Evolutionary conservation across 768 basidiomycete genomes (phyloP).

Genomic region (Guyanaporus albipodus): DNA sequence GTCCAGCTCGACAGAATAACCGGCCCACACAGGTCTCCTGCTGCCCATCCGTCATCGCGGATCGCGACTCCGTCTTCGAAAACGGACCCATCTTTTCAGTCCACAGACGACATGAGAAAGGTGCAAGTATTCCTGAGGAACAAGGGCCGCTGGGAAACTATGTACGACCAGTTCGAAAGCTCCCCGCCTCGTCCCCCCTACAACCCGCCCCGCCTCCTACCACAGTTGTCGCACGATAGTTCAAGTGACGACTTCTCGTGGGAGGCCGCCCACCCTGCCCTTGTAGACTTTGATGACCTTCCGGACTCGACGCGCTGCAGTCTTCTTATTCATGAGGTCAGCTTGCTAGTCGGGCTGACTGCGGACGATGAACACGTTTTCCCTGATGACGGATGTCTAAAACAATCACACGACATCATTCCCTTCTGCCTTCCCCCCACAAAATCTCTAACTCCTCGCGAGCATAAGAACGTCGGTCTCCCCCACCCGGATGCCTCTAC

Average conservation of each 20-base stretch:
- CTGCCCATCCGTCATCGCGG: conserved; percentile 1
- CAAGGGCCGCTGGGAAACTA: conserved; percentile 6
- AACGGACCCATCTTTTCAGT: not conserved
- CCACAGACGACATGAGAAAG: conserved; percentile 14
- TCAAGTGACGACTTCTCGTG: conserved; percentile 13
- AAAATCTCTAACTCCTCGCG: conserved; percentile 17
- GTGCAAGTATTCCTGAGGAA: conserved; percentile 16
- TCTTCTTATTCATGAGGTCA: conserved; percentile 30
- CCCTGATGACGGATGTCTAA: not conserved
- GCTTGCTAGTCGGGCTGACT: conserved; percentile 30
- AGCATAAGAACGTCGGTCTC: conserved; percentile 1
- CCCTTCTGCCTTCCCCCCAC: conserved; percentile 18
- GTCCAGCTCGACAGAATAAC: conserved; percentile 5
- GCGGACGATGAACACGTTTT: conserved; percentile 14
- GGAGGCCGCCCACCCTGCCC: conserved; percentile 9
- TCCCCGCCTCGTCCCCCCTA: conserved; percentile 4
- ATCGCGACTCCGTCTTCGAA: not conserved
- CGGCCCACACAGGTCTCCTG: not conserved
- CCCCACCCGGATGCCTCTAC: too few relatives aligned
- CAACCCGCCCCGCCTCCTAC: not conserved
- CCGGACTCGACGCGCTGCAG: conserved; percentile 23
- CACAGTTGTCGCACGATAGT: not conserved
- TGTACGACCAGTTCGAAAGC: conserved; percentile 8
- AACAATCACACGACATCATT: conserved; percentile 9
- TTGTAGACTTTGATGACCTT: not conserved